These are phyloP conservation scores for Fusarium succisae DNA, from an alignment of 2,329 filamentous ascomycete species.

Conservation along the genomic window DNA sequence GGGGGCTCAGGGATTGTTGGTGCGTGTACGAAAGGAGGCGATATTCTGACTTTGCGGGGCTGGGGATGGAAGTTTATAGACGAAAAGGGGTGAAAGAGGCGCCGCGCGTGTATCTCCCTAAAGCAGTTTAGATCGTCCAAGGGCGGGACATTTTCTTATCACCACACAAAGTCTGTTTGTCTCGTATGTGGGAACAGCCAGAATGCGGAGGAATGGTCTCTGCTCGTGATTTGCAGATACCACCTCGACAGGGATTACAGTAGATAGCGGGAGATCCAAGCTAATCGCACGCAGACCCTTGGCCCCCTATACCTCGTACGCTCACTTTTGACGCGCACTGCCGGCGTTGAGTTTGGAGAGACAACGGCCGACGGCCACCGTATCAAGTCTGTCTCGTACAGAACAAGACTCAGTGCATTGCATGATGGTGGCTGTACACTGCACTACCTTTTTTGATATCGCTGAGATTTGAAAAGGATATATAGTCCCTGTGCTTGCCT, in stretches of 20 bases:
- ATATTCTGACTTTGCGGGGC: background rate
- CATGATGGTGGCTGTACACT: background rate
- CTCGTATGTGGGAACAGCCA: background rate
- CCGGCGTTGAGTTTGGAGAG: background rate
- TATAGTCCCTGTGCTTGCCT: background rate
- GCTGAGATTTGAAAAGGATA: background rate
- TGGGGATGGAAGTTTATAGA: constrained; percentile 29
- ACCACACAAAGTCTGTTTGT: too few relatives aligned
- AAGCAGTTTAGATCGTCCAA: background rate
- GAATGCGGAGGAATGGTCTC: background rate
- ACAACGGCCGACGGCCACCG: background rate
- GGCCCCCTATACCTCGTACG: background rate
- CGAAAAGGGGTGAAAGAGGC: constrained; percentile 40
- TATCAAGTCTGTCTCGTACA: constrained; percentile 4
- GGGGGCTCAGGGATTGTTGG: background rate
- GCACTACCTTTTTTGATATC: background rate
- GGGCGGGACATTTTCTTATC: too few relatives aligned
- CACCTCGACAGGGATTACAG: background rate
- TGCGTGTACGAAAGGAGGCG: background rate
- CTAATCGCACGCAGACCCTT: background rate
- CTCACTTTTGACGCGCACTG: background rate
- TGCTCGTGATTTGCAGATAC: background rate
- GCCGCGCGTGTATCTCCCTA: constrained; percentile 32
- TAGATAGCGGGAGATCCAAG: background rate
- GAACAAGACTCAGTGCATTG: background rate